Percentiles rank a stretch among this genome's conserved stretches.
phyloP scores from a whole-genome alignment of 768 basidiomycete species.

The Pulveroboletus sp. region DNA sequence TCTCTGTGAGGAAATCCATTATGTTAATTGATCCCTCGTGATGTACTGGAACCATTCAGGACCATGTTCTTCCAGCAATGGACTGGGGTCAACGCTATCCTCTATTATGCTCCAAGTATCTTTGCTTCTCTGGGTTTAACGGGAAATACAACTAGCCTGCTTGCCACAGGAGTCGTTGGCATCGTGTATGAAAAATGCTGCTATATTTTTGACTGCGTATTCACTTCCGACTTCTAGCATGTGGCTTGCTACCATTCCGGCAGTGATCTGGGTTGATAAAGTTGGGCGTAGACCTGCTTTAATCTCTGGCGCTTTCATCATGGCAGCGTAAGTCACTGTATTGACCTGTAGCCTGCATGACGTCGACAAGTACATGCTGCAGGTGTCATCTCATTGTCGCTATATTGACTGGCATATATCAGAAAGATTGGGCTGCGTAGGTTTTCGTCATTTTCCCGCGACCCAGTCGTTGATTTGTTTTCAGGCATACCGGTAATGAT shows the following conservation, averaged over 20 bases:
- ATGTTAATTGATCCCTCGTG: not conserved
- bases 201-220: not conserved
- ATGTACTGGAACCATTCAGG: constrained; percentile 25
- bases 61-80: constrained; percentile 85
- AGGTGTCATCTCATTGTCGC: constrained; percentile 73
- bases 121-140: constrained; percentile 59
- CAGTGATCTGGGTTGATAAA: constrained; percentile 79
- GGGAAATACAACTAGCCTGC: constrained; percentile 56
- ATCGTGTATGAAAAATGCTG: constrained; percentile 48
- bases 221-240: constrained; percentile 39
- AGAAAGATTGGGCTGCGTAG: constrained; percentile 50
- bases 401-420: constrained; percentile 57
- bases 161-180: constrained; percentile 74
- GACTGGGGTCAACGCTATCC: constrained; percentile 75
- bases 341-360: constrained; percentile 8
- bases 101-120: constrained; percentile 76
- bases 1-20: constrained; percentile 40
- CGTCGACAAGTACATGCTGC: constrained; percentile 12
- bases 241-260: constrained; percentile 77
- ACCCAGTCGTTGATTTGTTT: not conserved
- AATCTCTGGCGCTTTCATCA: constrained; percentile 70
- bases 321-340: constrained; percentile 50
- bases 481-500: constrained; percentile 5
- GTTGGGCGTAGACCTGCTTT: constrained; percentile 72
- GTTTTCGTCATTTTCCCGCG: constrained; percentile 17